Percentiles rank a stretch among this genome's conserved stretches.
Conservation (phyloP, 768 basidiomycete genomes). For the Auriculariales sp. region DNA sequence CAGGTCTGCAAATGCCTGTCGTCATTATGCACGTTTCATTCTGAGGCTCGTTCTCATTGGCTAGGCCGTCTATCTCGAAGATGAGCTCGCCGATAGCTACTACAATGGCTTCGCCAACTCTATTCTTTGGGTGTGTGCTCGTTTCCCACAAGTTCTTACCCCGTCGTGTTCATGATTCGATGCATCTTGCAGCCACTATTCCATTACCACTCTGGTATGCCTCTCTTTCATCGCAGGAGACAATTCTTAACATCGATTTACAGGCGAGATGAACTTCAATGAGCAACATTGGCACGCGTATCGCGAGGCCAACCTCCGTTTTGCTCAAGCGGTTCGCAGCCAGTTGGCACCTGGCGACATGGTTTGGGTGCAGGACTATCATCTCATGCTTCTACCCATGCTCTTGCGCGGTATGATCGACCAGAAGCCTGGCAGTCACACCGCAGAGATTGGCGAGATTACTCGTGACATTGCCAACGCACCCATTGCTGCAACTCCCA, state of each 20-base stretch:
- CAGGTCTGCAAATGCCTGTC: conserved; percentile 31
- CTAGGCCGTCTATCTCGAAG: conserved; percentile 78
- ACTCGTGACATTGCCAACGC: conserved; percentile 14
- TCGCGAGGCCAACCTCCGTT: conserved; percentile 88
- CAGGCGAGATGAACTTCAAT: conserved; percentile 99
- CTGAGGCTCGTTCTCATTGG: neutral
- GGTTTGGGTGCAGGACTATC: conserved; percentile 99
- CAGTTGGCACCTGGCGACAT: conserved; percentile 78
- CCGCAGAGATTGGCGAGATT: conserved; percentile 11
- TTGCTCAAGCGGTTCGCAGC: conserved; percentile 75
- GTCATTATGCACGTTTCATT: neutral
- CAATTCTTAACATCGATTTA: too few species aligned
- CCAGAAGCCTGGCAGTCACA: conserved; percentile 18
- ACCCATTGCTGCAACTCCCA: neutral
- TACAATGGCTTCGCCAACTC: conserved; percentile 99
- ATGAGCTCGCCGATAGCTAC: conserved; percentile 95
- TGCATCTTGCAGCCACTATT: too few species aligned
- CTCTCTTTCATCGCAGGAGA: too few species aligned
- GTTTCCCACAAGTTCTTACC: too few species aligned
- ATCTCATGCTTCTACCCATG: conserved; percentile 96
- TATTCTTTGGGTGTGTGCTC: conserved; percentile 98
- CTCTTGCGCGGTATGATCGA: conserved; percentile 81
- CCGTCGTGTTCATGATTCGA: too few species aligned
- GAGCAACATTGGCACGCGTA: conserved; percentile 98
- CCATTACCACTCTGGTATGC: conserved; percentile 98